phyloP scores from a whole-genome alignment of 2,329 filamentous ascomycete genomes.

The Hymenoscyphus infarciens region DNA sequence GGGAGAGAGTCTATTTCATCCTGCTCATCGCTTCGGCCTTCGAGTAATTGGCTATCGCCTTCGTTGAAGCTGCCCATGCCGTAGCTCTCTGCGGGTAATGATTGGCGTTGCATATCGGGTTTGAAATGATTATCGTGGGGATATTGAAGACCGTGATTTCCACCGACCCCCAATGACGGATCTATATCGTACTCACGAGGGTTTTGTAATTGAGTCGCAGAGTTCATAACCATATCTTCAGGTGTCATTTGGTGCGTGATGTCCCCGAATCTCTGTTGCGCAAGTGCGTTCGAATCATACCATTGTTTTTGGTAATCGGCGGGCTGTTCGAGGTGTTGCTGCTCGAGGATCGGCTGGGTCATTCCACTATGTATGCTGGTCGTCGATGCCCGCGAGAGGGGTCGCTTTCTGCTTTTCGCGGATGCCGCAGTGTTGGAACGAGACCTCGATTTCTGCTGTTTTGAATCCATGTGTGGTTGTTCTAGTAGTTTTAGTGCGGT shows the following conservation, averaged over 20 bases:
- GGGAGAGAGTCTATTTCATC: slow-evolving; percentile 54
- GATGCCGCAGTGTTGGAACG: slow-evolving; percentile 45
- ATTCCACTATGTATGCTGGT: slow-evolving; percentile 42
- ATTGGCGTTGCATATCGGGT: slow-evolving; percentile 42
- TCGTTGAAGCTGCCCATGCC: slow-evolving; percentile 51
- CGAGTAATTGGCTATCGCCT: slow-evolving; percentile 56
- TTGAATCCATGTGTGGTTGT: slow-evolving; percentile 33
- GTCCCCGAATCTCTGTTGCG: slow-evolving; percentile 31
- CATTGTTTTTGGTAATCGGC: slow-evolving; percentile 34
- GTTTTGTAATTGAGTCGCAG: slow-evolving; percentile 52
- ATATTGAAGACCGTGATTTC: slow-evolving; percentile 44
- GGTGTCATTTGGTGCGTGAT: slow-evolving; percentile 44
- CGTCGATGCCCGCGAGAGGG: slow-evolving; percentile 46
- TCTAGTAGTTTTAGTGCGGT: slow-evolving; percentile 26
- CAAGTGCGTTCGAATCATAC: slow-evolving; percentile 32
- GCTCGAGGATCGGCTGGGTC: slow-evolving; percentile 32
- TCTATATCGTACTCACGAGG: slow-evolving; percentile 49
- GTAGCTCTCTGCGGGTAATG: slow-evolving; percentile 53
- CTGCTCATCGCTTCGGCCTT: slow-evolving; percentile 51
- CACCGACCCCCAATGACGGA: slow-evolving; percentile 46
- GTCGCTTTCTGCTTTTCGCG: slow-evolving; percentile 40
- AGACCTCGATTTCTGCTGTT: slow-evolving; percentile 40
- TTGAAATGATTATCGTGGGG: slow-evolving; percentile 41
- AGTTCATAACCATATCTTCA: slow-evolving; percentile 58
- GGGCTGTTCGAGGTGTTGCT: slow-evolving; percentile 29